Percentiles rank a stretch among this genome's conserved stretches.
Evolutionary conservation across 1,284 basidiomycete genomes (phyloP).

Genomic region (Heterobasidion occidentale): DNA sequence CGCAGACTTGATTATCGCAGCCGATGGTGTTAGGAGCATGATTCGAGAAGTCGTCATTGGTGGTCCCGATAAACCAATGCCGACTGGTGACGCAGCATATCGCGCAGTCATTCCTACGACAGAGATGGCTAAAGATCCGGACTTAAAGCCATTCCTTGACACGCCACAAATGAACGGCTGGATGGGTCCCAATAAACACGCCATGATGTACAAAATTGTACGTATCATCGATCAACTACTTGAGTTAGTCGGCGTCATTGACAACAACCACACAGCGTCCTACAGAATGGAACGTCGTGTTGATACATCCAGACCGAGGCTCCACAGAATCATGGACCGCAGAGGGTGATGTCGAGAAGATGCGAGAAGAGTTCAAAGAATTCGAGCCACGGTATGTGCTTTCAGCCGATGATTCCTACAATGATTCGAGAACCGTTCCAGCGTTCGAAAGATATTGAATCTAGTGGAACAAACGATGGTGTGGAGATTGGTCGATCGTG

Average conservation of each 20-base stretch:
- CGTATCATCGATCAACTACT: conserved; percentile 8
- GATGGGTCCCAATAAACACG: conserved; percentile 34
- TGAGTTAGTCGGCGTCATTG: not conserved
- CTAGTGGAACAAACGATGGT: conserved; percentile 33
- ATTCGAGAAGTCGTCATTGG: conserved; percentile 38
- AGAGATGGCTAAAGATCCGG: conserved; percentile 40
- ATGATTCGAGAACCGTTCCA: conserved; percentile 1
- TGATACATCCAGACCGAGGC: conserved; percentile 35
- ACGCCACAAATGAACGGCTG: conserved; percentile 33
- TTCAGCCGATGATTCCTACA: not conserved
- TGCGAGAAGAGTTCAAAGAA: conserved; percentile 34
- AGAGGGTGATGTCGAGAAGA: conserved; percentile 34
- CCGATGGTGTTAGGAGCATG: conserved; percentile 42
- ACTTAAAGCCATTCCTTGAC: conserved; percentile 32
- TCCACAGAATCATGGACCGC: conserved; percentile 39
- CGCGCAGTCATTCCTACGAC: conserved; percentile 39
- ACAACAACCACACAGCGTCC: conserved; percentile 20
- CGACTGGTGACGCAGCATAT: conserved; percentile 49
- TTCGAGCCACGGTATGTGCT: conserved; percentile 34
- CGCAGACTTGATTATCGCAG: conserved; percentile 34
- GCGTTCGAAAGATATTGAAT: conserved; percentile 30
- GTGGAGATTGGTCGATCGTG: conserved; percentile 37
- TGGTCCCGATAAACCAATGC: conserved; percentile 20
- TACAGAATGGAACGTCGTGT: conserved; percentile 34
- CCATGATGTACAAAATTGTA: conserved; percentile 36